A percentile compares a stretch with the other conserved stretches of the same genome.
Evolutionary conservation across 257 asterid genomes (phyloP).

Genomic region (Henckelia pumila): DNA sequence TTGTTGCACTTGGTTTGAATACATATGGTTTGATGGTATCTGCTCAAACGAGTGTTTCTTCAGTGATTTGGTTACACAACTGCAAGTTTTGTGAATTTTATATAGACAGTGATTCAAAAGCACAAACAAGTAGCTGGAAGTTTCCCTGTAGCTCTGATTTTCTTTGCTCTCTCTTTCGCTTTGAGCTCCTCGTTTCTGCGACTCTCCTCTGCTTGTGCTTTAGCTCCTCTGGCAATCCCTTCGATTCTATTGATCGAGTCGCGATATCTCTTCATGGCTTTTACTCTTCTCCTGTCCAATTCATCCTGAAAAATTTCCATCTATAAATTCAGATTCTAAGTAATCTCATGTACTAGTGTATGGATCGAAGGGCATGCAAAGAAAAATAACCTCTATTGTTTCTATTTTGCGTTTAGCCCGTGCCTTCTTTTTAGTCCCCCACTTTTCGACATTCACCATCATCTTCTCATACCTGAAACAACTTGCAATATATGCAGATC

Average conservation of each 20-base stretch:
- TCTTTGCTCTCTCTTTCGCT: slow-evolving; percentile 39
- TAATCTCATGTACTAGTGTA: not conserved
- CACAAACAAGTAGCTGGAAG: slow-evolving; percentile 32
- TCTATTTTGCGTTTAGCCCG: slow-evolving; percentile 11
- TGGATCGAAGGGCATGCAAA: slow-evolving; percentile 5
- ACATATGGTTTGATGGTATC: too few species aligned
- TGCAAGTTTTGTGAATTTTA: too few species aligned
- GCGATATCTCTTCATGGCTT: slow-evolving; percentile 26
- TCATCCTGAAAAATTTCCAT: slow-evolving; percentile 25
- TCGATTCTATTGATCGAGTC: slow-evolving; percentile 32
- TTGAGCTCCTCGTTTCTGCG: slow-evolving; percentile 34
- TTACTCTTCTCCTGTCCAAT: slow-evolving; percentile 29
- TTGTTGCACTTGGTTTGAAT: too few species aligned
- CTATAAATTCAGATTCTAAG: slow-evolving; percentile 1
- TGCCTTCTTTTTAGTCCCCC: not conserved
- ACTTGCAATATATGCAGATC: not conserved
- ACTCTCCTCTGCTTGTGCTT: slow-evolving; percentile 34
- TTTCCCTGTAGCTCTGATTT: slow-evolving; percentile 38
- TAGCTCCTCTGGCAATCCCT: slow-evolving; percentile 38
- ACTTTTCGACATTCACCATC: not conserved
- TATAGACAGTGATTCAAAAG: slow-evolving; percentile 23
- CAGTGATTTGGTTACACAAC: too few species aligned
- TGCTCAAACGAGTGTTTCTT: too few species aligned
- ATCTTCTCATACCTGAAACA: not conserved
- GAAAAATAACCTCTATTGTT: slow-evolving; percentile 53